These are phyloP conservation scores for Chenopodium formosanum DNA, from an alignment of 148 eudicot species.

Conservation along the genomic window DNA sequence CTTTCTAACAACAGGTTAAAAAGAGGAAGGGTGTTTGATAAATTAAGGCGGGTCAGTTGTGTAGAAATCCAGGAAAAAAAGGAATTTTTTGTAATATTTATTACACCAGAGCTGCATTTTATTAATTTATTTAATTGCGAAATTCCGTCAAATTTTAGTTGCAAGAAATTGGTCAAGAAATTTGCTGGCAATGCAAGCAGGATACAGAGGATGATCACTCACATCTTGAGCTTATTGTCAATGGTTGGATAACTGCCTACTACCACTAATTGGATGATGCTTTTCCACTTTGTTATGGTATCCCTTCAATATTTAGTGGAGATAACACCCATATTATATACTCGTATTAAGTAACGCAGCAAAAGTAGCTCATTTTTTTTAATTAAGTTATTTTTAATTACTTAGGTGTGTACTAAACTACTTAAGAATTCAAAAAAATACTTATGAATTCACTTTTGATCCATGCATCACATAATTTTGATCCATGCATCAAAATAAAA, in stretches of 20 bases:
- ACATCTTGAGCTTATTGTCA: background rate
- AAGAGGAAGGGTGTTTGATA: background rate
- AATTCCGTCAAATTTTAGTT: background rate
- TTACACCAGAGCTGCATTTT: conserved; percentile 10
- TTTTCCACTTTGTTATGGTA: background rate
- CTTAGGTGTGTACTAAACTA: too few relatives aligned
- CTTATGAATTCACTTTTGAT: too few relatives aligned
- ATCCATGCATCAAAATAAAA: too few relatives aligned
- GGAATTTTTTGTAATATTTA: conserved; percentile 8
- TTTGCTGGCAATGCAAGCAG: background rate
- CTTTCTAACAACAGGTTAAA: background rate
- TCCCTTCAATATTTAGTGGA: background rate
- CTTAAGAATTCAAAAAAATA: too few relatives aligned
- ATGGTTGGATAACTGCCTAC: background rate
- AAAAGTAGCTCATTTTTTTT: background rate
- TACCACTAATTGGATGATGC: background rate
- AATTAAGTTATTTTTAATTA: too few relatives aligned
- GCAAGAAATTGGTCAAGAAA: background rate
- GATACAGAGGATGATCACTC: background rate
- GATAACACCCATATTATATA: background rate
- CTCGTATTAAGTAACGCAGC: background rate
- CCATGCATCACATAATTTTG: too few relatives aligned
- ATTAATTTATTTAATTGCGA: conserved; percentile 21
- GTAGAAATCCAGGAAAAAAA: background rate
- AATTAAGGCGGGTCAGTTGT: conserved; percentile 6